Conservation (phyloP, 2,329 filamentous ascomycete genomes). For the Zymoseptoria ardabiliae region DNA sequence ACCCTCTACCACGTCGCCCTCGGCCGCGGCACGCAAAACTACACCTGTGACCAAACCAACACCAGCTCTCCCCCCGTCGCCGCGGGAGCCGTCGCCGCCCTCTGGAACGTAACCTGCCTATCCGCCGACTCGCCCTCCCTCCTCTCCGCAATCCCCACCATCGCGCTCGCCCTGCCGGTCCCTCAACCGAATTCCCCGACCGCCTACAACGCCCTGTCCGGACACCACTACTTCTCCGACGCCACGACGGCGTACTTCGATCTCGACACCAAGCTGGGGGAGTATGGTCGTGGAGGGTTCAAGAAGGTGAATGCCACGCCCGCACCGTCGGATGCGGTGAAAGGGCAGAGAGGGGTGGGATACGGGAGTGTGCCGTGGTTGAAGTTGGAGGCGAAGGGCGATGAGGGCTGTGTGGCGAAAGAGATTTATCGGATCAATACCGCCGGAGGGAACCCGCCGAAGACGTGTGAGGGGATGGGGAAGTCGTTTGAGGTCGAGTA, state of each 20-base stretch:
- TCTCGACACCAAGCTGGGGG: constrained; percentile 50
- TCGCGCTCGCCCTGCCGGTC: constrained; percentile 59
- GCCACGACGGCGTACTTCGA: constrained; percentile 70
- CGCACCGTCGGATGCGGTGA: constrained; percentile 56
- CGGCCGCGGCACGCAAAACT: constrained; percentile 88
- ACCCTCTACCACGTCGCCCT: constrained; percentile 70
- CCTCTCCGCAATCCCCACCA: constrained; percentile 55
- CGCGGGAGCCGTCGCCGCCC: constrained; percentile 68
- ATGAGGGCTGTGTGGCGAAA: constrained; percentile 52
- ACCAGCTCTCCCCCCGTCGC: constrained; percentile 55
- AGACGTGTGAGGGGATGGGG: constrained; percentile 60
- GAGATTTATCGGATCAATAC: constrained; percentile 81
- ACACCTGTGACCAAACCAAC: constrained; percentile 63
- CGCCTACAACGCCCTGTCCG: constrained; percentile 57
- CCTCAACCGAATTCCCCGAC: constrained; percentile 35
- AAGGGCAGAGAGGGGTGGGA: constrained; percentile 51
- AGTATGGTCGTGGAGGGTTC: constrained; percentile 55
- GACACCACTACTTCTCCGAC: constrained; percentile 75
- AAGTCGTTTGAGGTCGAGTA: constrained; percentile 68
- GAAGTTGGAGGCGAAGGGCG: constrained; percentile 50
- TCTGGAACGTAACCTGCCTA: constrained; percentile 83
- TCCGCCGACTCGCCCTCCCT: constrained; percentile 63
- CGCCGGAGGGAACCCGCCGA: constrained; percentile 69
- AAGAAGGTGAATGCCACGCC: constrained; percentile 53
- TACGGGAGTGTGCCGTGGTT: constrained; percentile 74